Base-by-base conservation (phyloP, 2,329 filamentous ascomycete genomes). In the Fusarium annulatum region DNA sequence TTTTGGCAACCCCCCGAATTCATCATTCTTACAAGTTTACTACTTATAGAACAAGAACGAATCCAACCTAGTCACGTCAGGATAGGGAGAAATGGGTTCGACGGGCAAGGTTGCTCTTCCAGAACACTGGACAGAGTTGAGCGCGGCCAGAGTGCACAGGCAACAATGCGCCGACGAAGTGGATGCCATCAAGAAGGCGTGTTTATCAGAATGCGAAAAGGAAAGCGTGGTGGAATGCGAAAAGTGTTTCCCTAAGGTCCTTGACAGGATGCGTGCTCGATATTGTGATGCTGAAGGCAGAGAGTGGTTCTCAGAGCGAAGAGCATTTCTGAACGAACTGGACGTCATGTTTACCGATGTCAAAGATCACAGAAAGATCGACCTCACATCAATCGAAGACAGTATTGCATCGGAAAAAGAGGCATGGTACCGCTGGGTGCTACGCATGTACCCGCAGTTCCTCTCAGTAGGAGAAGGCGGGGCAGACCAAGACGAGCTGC, bases 271-370 rank as follows among this genome's bases (percentile, higher is more conserved):
- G 76, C 80, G 82, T 26, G 71, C 73, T 45, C 76, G 82, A 18
- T 85, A 82, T 60, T 78, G 76, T 55, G 80, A 81, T n/a, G 79
- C 78, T 33, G 67, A 77, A 46, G 80, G 79, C 23, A 78, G 74
- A 26, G 86, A 88, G 76, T 90, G 88, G 88, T 89, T 89, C 77
- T 82, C 85, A 5, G 83, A 84, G 51, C 81, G 87, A 38, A 81
- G 81, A 36, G 80, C 81, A 12, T 89, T 90, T 66, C 80, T 89
- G 28, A 81, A 84, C 59, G 86, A 87, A 61, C 81, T 90, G 16
- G 86, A 87, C 68, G 78, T 79, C 51, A 76, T 88, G 51, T 86
- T 90, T 69, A 79, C 85, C 9, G 85, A 86, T 57, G 86, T 85
- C 58, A 85, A 84, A 72, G 80, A 82, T 21, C 80, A 83, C 71